These are phyloP conservation scores for Flagelloscypha sp. DNA, from an alignment of 768 basidiomycete genomes.

Conservation along the genomic window DNA sequence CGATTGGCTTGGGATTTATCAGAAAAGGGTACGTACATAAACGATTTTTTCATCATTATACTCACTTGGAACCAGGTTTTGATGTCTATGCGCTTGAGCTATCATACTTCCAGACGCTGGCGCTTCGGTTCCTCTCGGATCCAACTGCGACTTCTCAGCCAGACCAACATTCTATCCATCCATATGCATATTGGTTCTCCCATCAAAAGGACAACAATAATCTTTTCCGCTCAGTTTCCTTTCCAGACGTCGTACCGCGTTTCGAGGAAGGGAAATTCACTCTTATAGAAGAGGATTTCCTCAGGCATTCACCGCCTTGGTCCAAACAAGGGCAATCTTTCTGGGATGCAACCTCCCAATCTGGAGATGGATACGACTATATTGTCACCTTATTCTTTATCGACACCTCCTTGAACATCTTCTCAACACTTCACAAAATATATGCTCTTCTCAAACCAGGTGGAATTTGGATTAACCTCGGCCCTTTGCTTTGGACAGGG, in stretches of 20 bases:
- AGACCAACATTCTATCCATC: constrained; percentile 46
- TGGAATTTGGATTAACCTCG: constrained; percentile 65
- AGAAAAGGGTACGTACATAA: constrained; percentile 35
- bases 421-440: constrained; percentile 50
- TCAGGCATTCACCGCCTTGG: constrained; percentile 27
- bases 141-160: constrained; percentile 29
- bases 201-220: constrained; percentile 46
- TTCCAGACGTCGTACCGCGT: constrained; percentile 57
- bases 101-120: constrained; percentile 59
- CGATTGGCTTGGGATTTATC: constrained; percentile 65
- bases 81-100: constrained; percentile 55
- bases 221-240: constrained; percentile 43
- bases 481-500: constrained; percentile 57
- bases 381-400: constrained; percentile 63
- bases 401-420: constrained; percentile 49
- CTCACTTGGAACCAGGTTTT: constrained; percentile 24
- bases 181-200: constrained; percentile 64
- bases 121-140: constrained; percentile 50
- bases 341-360: too few species aligned
- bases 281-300: constrained; percentile 52
- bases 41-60: neutral
- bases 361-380: constrained; percentile 44
- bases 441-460: constrained; percentile 48
- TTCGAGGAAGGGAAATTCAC: constrained; percentile 32
- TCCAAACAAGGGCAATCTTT: too few species aligned